Base-by-base conservation (phyloP, 1,139 yeast species). In the Wickerhamomyces sp. region DNA sequence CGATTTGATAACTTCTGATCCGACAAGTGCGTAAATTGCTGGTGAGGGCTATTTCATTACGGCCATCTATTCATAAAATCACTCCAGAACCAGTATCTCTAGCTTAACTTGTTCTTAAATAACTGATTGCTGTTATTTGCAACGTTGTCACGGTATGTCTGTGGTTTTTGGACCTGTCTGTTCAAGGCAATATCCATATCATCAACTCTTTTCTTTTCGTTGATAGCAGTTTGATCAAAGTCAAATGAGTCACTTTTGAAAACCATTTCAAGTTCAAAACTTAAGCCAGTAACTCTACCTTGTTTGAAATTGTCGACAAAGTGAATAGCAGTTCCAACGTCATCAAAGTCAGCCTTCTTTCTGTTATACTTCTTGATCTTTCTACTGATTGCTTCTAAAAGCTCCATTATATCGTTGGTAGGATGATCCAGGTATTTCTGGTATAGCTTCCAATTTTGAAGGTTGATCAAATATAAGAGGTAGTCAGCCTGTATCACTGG, bases 401-500 rank as follows among this genome's bases (percentile, higher is more conserved):
- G 64, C 38, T 70, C 75, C 37, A 76, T 69, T 8, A 89, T 66
- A 43, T 80, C 75, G 55, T 91, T 89, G 0, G 96, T 87, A 2
- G 95, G 95, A 26, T 66, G 65, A 15, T 63, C 55, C 44, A 73
- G 59, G 48, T 69, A 79, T 34, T 66, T 70, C 10, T 31, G 20
- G 32, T 41, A 45, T 7, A 39, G 31, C 17, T 30, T 38, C 10
- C 72, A 66, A 37, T 71, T 74, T 44, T 76, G 84, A 19, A 79
- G 58, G 56, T 91, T 91, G 57, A 89, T 62, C 21, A 84, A 62
- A 51, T 69, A 91, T 20, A 91, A 64, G 28, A 91, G 61, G 56
- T 82, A 91, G 54, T 91, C 98, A 0, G 96, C 95, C 42, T 84
- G 85, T 31, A 87, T 73, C 7, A 83, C 78, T 0, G 95, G 95